Evolutionary conservation across 805 yeast genomes (phyloP).

Genomic region (Candida rishiriensis): DNA sequence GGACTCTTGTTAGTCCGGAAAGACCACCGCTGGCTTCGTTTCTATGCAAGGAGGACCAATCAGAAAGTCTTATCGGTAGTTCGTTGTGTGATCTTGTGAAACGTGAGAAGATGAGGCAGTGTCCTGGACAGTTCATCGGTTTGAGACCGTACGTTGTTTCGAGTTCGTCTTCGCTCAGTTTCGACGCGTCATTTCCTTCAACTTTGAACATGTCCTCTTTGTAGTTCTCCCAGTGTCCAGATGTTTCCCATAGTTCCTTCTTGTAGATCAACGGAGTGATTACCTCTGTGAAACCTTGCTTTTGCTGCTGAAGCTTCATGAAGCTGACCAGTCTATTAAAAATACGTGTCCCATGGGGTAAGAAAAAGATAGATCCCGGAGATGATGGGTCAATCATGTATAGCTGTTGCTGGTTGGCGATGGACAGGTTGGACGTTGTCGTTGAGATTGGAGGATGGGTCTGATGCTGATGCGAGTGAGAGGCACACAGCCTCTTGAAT

Average conservation of each 20-base stretch:
- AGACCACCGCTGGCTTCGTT: slow-evolving; percentile 95
- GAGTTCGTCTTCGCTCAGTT: slow-evolving; percentile 34
- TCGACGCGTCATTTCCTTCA: slow-evolving; percentile 45
- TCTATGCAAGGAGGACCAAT: slow-evolving; percentile 88
- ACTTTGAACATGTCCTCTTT: slow-evolving; percentile 93
- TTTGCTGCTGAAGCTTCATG: slow-evolving; percentile 79
- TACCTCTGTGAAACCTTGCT: slow-evolving; percentile 86
- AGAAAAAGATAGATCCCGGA: slow-evolving; percentile 89
- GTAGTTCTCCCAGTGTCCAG: slow-evolving; percentile 44
- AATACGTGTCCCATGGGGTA: slow-evolving; percentile 88
- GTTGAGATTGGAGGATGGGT: too few relatives aligned
- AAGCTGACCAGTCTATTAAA: slow-evolving; percentile 75
- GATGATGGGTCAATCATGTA: slow-evolving; percentile 76
- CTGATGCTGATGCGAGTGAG: too few relatives aligned
- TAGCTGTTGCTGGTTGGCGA: slow-evolving; percentile 66
- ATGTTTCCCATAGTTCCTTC: slow-evolving; percentile 71
- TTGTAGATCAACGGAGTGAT: slow-evolving; percentile 87
- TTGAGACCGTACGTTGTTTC: slow-evolving; percentile 64
- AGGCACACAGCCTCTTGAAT: too few relatives aligned
- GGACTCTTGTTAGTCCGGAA: slow-evolving; percentile 86
- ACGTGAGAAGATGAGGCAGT: slow-evolving; percentile 75
- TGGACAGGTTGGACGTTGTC: slow-evolving; percentile 32
- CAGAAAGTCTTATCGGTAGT: slow-evolving; percentile 79
- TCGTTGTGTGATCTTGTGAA: slow-evolving; percentile 81
- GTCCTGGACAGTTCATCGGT: slow-evolving; percentile 72